These are phyloP conservation scores for Cucumis hystrix DNA, from an alignment of 306 rosid species.

Conservation along the genomic window DNA sequence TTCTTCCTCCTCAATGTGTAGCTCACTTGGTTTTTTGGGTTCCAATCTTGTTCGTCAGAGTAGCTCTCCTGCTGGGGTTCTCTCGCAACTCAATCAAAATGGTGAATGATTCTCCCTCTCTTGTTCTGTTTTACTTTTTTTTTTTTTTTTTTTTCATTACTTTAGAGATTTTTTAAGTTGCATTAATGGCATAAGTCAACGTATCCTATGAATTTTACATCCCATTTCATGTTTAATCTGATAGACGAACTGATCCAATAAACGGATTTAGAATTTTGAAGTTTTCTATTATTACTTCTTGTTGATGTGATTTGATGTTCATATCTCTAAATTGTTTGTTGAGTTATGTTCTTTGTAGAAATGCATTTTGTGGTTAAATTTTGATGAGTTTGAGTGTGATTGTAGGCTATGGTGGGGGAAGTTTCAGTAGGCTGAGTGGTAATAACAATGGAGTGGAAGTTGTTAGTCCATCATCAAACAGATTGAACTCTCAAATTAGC, in stretches of 20 bases:
- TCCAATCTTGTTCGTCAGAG: conserved; percentile 45
- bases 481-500: conserved; percentile 45
- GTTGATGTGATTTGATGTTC: not conserved
- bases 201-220: not conserved
- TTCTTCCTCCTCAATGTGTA: conserved; percentile 25
- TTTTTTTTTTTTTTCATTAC: not conserved
- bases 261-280: not conserved
- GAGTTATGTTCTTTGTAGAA: not conserved
- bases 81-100: conserved; percentile 40
- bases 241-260: not conserved
- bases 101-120: conserved; percentile 20
- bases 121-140: not conserved
- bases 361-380: not conserved
- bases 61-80: conserved; percentile 51
- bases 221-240: not conserved
- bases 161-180: not conserved
- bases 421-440: conserved; percentile 22
- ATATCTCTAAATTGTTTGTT: not conserved
- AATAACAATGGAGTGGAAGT: conserved; percentile 22
- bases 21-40: conserved; percentile 33
- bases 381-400: conserved; percentile 10
- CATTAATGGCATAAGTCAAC: not conserved
- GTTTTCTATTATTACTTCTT: not conserved
- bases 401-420: conserved; percentile 41
- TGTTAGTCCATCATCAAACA: conserved; percentile 24